Evolutionary conservation across 140 eudicot species (phyloP), one percentile per base, ranked within the genome.

Genomic region (Bidens hawaiensis): DNA sequence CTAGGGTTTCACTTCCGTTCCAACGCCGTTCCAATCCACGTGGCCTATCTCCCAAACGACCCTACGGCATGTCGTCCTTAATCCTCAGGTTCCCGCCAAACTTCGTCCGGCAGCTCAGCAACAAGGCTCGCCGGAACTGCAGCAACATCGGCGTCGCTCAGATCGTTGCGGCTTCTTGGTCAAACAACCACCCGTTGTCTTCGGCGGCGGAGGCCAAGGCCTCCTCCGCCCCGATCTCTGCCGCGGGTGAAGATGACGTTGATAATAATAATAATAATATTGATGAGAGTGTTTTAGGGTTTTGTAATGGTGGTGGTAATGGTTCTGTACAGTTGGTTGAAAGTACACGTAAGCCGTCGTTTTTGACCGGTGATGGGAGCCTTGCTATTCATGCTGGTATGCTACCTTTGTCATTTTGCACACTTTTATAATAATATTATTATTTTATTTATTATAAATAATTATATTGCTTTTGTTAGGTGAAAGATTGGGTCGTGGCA

Each of bases 61-160:
- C 75, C 23, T 56, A 31, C 6, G 95, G 90, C 8, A 49, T 82
- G 69, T 87, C 96, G 3, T 90, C 96, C 3, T 43, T 80, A 62
- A 87, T 91, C 8, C 61, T 78, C 28, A 58, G 90, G 60, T 91
- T 91, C 47, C 98, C 98, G 0, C 98, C 98, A 0, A 85, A 87
- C 54, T 91, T 91, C 40, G 98, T 87, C 42, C 28, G 98, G 10
- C 98, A 91, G 83, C 83, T 91, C 27, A 91, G 96, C 86, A 87
- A 65, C 46, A 91, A 91, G 81, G 96, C 98, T 46, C 73, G 98
- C 53, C 77, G 99, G 73, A 91, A 91, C 76, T 91, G 99, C 62
- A 80, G 99, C 81, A 91, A 91, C 68, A 91, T 91, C 64, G 99
- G 99, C 10, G 99, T 91, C 27, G 96, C 99, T 2, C 99, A 87